Evolutionary conservation across 1,284 basidiomycete genomes (phyloP), one percentile per base, ranked within the genome.

Genomic region (Rhodotorula sp.): DNA sequence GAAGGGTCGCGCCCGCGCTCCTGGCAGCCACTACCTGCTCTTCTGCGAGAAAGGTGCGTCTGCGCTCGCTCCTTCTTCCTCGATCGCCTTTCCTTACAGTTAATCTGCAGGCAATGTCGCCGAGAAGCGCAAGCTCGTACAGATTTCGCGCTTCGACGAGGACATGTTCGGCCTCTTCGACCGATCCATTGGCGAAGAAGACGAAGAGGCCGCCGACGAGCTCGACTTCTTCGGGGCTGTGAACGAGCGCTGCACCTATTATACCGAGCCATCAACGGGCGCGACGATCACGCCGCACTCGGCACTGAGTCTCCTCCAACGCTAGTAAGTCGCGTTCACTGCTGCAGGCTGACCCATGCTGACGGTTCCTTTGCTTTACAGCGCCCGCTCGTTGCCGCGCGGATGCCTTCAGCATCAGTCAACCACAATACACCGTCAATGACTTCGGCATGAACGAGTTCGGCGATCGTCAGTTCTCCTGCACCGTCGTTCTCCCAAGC

Each of bases 251-350:
- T 12, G 48, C n/a, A 33, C 42, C 37, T 66, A 48, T 60, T n/a
- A 45, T 17, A 24, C 44, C 30, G 64, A 56, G 33, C 24, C 42
- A n/a, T 37, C 59, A 8, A 69, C 68, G 1, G 60, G 59, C 26
- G 68, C 68, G 1, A 18, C 44, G 18, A 7, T 69, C 20, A 69
- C 68, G 20, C 64, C 68, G n/a, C 68, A 66, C 49, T 66, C 65
- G 26, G 42, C 64, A 6, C 54, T 69, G 24, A 53, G 54, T 20
- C 59, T 69, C 3, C 54, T 69, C 5, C 44, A 60, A 6, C 53
- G 64, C 14, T 66, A 62, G 62, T 69, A 58, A 24, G 62, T 55
- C 5, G 5, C 26, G 12, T 29, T 17, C 20, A 6, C 18, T 42
- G 8, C 15, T 6, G 10, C 2, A 17, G 37, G 8, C 18, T 29